These are phyloP conservation scores for Spirogloea muscicola DNA, from an alignment of 139 green algal genomes.

Conservation along the genomic window DNA sequence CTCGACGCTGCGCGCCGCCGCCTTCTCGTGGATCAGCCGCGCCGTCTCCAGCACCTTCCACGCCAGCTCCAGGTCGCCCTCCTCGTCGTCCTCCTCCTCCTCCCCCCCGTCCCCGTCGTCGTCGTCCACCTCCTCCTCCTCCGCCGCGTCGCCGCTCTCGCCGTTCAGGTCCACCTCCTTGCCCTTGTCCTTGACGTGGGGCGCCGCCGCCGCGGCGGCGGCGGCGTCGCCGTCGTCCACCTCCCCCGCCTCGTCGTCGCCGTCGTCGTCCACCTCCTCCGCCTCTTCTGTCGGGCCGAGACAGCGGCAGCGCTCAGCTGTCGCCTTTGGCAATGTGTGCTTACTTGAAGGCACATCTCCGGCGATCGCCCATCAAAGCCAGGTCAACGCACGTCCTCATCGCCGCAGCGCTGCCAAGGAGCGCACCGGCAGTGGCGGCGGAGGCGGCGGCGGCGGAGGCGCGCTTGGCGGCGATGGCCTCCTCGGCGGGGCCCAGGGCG, in stretches of 20 bases:
- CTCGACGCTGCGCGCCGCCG: constrained; percentile 22
- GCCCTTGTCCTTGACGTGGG: constrained; percentile 10
- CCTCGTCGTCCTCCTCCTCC: constrained; percentile 36
- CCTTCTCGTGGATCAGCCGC: constrained; percentile 42
- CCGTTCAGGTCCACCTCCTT: constrained; percentile 1
- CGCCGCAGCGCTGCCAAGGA: not conserved
- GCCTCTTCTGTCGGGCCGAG: not conserved
- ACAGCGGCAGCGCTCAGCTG: too few species aligned
- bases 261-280: constrained; percentile 32
- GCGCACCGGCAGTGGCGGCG: too few species aligned
- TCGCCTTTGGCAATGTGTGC: too few species aligned
- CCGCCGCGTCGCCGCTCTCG: constrained; percentile 3
- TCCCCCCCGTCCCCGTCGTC: constrained; percentile 38
- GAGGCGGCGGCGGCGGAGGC: too few species aligned
- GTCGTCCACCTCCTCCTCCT: constrained; percentile 32
- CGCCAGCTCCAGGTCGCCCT: constrained; percentile 66
- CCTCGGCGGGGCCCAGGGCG: constrained; percentile 50
- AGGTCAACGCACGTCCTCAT: too few species aligned
- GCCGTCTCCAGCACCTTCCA: constrained; percentile 59
- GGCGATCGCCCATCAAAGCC: too few species aligned
- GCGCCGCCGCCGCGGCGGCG: not conserved
- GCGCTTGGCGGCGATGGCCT: not conserved
- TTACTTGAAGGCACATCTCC: not conserved
- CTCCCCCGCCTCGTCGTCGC: constrained; percentile 13
- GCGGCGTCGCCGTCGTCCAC: not conserved